Percentiles rank a stretch among this genome's conserved stretches.
phyloP scores from a whole-genome alignment of 2,329 filamentous ascomycete genomes.

The Aspergillus amoenus region DNA sequence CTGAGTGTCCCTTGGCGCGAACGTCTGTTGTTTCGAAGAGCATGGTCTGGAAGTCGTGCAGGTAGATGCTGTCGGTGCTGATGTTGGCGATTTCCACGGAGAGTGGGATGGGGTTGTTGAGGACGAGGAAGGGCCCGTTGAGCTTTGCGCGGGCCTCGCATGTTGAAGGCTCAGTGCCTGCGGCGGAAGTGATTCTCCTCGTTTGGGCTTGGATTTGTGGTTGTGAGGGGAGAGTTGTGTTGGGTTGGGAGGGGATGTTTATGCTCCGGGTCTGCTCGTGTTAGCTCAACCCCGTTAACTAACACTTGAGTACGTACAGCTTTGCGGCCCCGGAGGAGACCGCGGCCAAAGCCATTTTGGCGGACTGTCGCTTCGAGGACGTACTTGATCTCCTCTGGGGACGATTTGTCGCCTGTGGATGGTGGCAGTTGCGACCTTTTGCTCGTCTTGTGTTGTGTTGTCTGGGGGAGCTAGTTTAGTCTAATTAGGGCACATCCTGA shows the following conservation, averaged over 20 bases:
- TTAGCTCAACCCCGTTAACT: not conserved
- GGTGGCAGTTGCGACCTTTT: slow-evolving; percentile 13
- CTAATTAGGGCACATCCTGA: no score
- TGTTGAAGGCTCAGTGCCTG: not conserved
- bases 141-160: slow-evolving; percentile 7
- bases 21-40: slow-evolving; percentile 20
- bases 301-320: not conserved
- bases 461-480: slow-evolving; percentile 12
- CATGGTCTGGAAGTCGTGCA: slow-evolving; percentile 22
- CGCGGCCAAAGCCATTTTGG: not conserved
- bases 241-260: not conserved
- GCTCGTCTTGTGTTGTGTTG: slow-evolving; percentile 5
- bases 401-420: slow-evolving; percentile 2
- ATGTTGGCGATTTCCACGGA: slow-evolving; percentile 12
- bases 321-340: slow-evolving; percentile 5
- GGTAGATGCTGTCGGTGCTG: not conserved
- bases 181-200: not conserved
- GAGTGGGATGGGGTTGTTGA: slow-evolving; percentile 13
- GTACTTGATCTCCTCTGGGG: slow-evolving; percentile 12
- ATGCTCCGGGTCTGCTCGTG: not conserved
- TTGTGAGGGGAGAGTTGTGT: not conserved
- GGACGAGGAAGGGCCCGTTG: slow-evolving; percentile 17
- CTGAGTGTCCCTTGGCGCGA: slow-evolving; percentile 1
- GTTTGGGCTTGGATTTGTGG: not conserved
- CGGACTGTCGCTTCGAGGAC: slow-evolving; percentile 9